A percentile compares a stretch with the other conserved stretches of the same genome.
Evolutionary conservation across 1,139 yeast species (phyloP).

Genomic region (Geotrichum siamense): DNA sequence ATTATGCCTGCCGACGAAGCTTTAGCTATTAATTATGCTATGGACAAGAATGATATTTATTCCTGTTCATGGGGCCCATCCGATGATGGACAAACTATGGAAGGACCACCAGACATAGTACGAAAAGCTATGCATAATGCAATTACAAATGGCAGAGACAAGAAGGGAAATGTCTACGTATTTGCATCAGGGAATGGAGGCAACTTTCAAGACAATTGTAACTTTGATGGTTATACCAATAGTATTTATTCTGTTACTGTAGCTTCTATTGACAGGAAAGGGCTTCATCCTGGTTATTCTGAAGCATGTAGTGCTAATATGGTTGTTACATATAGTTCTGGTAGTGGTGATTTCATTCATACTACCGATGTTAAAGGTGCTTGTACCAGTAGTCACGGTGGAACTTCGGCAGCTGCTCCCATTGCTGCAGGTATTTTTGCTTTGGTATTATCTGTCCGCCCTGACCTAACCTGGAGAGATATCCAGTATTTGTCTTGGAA

Average conservation of each 20-base stretch:
- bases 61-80: constrained; percentile 99
- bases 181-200: constrained; percentile 98
- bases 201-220: constrained; percentile 74
- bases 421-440: constrained; percentile 93
- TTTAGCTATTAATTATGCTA: constrained; percentile 69
- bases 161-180: constrained; percentile 83
- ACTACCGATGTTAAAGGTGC: constrained; percentile 70
- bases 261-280: constrained; percentile 84
- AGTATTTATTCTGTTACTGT: constrained; percentile 93
- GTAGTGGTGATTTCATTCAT: constrained; percentile 82
- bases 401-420: constrained; percentile 99
- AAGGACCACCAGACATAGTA: constrained; percentile 74
- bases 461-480: constrained; percentile 92
- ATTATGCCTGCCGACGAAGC: constrained; percentile 89
- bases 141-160: constrained; percentile 71
- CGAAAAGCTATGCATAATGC: constrained; percentile 79
- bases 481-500: constrained; percentile 75
- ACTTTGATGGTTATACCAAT: constrained; percentile 96
- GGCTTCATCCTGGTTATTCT: constrained; percentile 78
- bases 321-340: constrained; percentile 93
- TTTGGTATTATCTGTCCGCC: constrained; percentile 71
- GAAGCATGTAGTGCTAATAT: constrained; percentile 93
- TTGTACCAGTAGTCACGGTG: constrained; percentile 82
- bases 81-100: constrained; percentile 83
- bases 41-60: constrained; percentile 78